These are phyloP conservation scores for Microthyrium microscopicum DNA, from an alignment of 2,329 filamentous ascomycete species.

Conservation along the genomic window DNA sequence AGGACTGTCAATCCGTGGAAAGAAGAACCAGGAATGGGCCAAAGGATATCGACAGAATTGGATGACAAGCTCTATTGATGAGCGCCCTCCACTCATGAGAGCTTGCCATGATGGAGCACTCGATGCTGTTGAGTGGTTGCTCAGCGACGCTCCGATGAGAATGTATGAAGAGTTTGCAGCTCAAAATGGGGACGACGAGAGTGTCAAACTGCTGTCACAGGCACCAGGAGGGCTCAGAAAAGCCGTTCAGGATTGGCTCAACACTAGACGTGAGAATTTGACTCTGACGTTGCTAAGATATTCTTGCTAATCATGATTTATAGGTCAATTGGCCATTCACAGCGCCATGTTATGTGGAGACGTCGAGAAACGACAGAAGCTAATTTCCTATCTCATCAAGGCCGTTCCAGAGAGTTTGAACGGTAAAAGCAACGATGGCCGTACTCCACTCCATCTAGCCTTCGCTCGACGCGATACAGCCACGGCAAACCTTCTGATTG, in stretches of 20 bases:
- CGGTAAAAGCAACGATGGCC: constrained; percentile 35
- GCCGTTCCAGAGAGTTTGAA: constrained; percentile 46
- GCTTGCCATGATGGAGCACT: constrained; percentile 42
- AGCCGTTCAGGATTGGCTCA: constrained; percentile 45
- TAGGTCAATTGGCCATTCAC: constrained; percentile 49
- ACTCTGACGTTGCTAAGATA: background rate
- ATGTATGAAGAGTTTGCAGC: constrained; percentile 55
- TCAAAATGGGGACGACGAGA: constrained; percentile 41
- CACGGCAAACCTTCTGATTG: constrained; percentile 44
- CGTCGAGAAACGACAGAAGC: constrained; percentile 25
- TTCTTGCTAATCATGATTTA: constrained; percentile 9
- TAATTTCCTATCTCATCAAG: constrained; percentile 51
- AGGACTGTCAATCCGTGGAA: constrained; percentile 58
- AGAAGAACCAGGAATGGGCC: constrained; percentile 62
- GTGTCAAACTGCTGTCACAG: constrained; percentile 44
- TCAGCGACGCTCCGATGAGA: constrained; percentile 51
- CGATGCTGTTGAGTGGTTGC: constrained; percentile 60
- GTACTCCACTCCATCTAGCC: constrained; percentile 55
- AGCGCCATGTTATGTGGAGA: constrained; percentile 35
- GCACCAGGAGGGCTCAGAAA: constrained; percentile 46
- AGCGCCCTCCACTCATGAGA: constrained; percentile 42
- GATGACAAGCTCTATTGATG: constrained; percentile 10
- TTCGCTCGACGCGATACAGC: constrained; percentile 38
- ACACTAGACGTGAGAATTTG: constrained; percentile 35
- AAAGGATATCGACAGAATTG: constrained; percentile 35